Conservation (phyloP, 371 early-diverging fungal genomes). For the Actinomortierella wolfii region DNA sequence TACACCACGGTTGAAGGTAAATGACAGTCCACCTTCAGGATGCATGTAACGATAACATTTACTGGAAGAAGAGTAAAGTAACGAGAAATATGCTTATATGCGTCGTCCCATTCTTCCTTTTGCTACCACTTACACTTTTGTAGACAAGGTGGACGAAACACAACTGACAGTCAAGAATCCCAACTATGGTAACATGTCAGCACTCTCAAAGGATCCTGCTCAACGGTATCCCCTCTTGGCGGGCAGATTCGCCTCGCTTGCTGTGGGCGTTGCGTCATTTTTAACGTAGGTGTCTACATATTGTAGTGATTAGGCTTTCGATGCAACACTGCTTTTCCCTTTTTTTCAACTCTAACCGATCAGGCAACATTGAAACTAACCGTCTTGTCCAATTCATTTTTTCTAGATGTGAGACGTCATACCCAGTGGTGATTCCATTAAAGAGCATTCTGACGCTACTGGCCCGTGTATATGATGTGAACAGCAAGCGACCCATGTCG, state of each 20-base stretch:
- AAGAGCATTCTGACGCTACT: conserved; percentile 42
- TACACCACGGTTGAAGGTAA: conserved; percentile 66
- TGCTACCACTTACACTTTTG: not conserved
- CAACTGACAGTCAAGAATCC: conserved; percentile 35
- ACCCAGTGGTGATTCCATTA: conserved; percentile 15
- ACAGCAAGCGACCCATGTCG: conserved; percentile 31
- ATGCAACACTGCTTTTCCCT: too few species aligned
- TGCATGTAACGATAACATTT: too few species aligned
- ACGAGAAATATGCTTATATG: too few species aligned
- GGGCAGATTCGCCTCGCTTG: conserved; percentile 24
- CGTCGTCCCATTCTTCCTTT: not conserved
- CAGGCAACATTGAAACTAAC: too few species aligned
- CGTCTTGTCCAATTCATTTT: too few species aligned
- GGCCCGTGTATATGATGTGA: conserved; percentile 31
- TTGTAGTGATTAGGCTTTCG: too few species aligned
- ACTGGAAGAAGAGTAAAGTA: too few species aligned
- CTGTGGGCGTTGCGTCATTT: conserved; percentile 5
- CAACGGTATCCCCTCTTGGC: conserved; percentile 39
- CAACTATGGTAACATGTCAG: conserved; percentile 20
- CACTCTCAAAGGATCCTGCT: conserved; percentile 17
- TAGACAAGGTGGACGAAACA: conserved; percentile 30
- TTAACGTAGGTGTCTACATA: too few species aligned
- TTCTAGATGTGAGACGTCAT: too few species aligned
- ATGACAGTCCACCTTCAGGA: too few species aligned
- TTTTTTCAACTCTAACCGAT: too few species aligned